Evolutionary conservation across 352 stramenopile genomes (phyloP), one percentile per base, ranked within the genome.

Genomic region (Pythium periplocum): DNA sequence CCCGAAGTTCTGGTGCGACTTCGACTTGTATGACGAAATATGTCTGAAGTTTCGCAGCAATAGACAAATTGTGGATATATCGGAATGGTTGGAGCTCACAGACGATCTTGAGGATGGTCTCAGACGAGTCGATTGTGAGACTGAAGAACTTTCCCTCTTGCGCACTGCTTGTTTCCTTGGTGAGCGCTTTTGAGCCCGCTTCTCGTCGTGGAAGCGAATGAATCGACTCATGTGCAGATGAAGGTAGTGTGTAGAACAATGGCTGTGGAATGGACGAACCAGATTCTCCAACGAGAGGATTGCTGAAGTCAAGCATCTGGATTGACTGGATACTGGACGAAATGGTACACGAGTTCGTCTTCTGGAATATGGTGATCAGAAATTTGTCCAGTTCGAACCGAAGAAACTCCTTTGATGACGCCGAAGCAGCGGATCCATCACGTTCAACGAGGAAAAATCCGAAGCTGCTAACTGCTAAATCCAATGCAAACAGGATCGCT

Each of bases 1-100:
- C 73, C 44, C 69, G 78, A 4, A 83, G 43, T 36, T 66, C 69
- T 10, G 67, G 60, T 5, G 68, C 62, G 8, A 81, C 63, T 34
- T 78, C 73, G 2, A 80, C 68, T 53, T 78, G 73, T 12, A 68
- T 69, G 2, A 73, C 64, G 44, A 90, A 88, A 17, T 90, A 90
- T 5, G 67, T 64, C 34, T 83, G 75, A 3, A 90, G 63, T 50
- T 87, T 90, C 2, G 71, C 64, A 0, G 70, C 73, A 2, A 85
- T 73, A 17, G 75, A 77, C 12, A 90, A 44, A 38, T 89, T 84
- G 52, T 90, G 76, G 34, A 89, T 85, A 47, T 86, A 89, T 32
- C 75, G 60, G 48, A 90, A 90, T 5, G 73, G 68, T 51, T 82
- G 71, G 41, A 88, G 74, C 0, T 33, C 57, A 52, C 80, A 90